Evolutionary conservation across 192 early-diverging fungal genomes (phyloP).

Genomic region (Martensiomyces pterosporus): DNA sequence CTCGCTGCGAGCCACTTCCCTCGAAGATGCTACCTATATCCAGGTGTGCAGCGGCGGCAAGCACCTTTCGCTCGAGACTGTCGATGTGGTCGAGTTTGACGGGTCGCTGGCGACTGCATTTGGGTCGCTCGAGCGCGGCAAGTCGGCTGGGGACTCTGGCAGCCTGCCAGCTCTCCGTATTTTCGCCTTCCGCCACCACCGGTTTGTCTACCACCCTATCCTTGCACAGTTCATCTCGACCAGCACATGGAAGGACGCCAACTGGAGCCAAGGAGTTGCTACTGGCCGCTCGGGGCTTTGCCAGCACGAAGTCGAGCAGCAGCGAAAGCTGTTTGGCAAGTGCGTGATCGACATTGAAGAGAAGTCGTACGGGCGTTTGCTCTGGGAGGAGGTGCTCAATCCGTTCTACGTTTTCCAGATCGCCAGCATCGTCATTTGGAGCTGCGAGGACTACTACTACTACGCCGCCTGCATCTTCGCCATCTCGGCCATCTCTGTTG

Average conservation of each 20-base stretch:
- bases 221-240: conserved; percentile 8
- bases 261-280: conserved; percentile 14
- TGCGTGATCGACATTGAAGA: conserved; percentile 68
- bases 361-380: conserved; percentile 57
- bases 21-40: conserved; percentile 11
- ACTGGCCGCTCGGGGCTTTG: conserved; percentile 46
- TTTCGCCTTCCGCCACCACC: conserved; percentile 38
- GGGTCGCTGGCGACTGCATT: conserved; percentile 5
- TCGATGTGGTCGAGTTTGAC: not conserved
- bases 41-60: conserved; percentile 15
- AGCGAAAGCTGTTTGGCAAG: conserved; percentile 59
- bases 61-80: conserved; percentile 19
- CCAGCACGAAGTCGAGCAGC: conserved; percentile 44
- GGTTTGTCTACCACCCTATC: conserved; percentile 25
- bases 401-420: conserved; percentile 81
- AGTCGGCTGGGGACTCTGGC: not conserved
- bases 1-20: not conserved
- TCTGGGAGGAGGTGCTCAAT: conserved; percentile 68
- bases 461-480: conserved; percentile 89
- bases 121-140: not conserved
- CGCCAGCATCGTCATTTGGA: conserved; percentile 76
- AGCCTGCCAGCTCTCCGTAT: conserved; percentile 1
- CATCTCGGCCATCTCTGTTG: conserved; percentile 76
- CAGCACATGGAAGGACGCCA: conserved; percentile 37
- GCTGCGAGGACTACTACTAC: conserved; percentile 87